phyloP scores from a whole-genome alignment of 768 basidiomycete genomes.

The Leccinellum luteum region DNA sequence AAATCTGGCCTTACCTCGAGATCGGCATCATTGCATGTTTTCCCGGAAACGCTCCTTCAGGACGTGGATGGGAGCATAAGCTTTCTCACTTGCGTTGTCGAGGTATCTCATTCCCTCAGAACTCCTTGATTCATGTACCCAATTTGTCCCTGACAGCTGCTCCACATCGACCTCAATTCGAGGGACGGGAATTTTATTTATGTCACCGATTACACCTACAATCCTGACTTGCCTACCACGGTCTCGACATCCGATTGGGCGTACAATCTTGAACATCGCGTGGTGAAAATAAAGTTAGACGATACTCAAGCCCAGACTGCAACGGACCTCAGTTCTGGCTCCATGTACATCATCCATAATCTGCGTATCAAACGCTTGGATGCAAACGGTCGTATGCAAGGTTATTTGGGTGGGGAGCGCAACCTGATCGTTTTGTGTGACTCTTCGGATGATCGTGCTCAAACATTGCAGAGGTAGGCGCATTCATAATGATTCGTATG shows the following conservation, averaged over 20 bases:
- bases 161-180: constrained; percentile 38
- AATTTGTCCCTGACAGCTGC: constrained; percentile 37
- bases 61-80: constrained; percentile 40
- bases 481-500: background rate
- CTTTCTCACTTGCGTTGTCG: constrained; percentile 56
- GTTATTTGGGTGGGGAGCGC: constrained; percentile 30
- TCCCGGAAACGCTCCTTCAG: constrained; percentile 46
- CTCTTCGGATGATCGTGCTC: constrained; percentile 9
- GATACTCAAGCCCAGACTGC: constrained; percentile 45
- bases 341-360: constrained; percentile 48
- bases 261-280: constrained; percentile 44
- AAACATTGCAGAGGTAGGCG: constrained; percentile 24
- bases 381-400: constrained; percentile 13
- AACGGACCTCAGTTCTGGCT: constrained; percentile 38
- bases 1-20: constrained; percentile 18
- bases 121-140: background rate
- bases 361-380: constrained; percentile 40
- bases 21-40: constrained; percentile 29
- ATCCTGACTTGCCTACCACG: constrained; percentile 39
- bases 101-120: constrained; percentile 38
- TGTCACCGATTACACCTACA: constrained; percentile 65
- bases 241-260: constrained; percentile 37
- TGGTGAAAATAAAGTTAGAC: constrained; percentile 52
- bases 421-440: constrained; percentile 23
- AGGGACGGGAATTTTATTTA: constrained; percentile 42